phyloP scores from a whole-genome alignment of 2,329 filamentous ascomycete genomes.

The Pestalotiopsis sp. region DNA sequence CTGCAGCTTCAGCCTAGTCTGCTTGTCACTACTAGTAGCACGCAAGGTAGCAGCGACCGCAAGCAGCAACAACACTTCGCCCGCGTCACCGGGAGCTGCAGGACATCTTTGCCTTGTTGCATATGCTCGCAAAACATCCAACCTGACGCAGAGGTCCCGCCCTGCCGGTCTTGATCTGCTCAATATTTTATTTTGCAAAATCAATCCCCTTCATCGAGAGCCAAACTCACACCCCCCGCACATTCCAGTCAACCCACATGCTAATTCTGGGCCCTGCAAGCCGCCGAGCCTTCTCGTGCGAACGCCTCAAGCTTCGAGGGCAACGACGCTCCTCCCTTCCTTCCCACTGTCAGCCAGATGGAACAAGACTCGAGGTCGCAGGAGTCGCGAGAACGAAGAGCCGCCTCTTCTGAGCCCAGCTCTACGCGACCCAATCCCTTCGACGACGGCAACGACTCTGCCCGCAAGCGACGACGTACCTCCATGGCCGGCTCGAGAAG shows the following conservation, averaged over 20 bases:
- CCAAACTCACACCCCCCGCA: constrained; percentile 7
- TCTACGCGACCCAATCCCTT: constrained; percentile 67
- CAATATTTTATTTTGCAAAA: not conserved
- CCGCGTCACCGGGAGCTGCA: not conserved
- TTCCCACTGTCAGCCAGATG: constrained; percentile 50
- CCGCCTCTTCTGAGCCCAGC: constrained; percentile 63
- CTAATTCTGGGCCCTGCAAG: constrained; percentile 50
- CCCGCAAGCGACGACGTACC: constrained; percentile 64
- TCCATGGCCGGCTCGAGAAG: constrained; percentile 58
- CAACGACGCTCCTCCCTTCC: constrained; percentile 42
- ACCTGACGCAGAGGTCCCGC: not conserved
- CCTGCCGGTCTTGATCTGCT: not conserved
- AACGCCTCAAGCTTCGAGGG: constrained; percentile 47
- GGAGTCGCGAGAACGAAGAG: constrained; percentile 55
- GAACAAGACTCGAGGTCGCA: constrained; percentile 51
- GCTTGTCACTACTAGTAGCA: not conserved
- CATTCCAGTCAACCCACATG: constrained; percentile 48
- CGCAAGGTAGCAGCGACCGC: not conserved
- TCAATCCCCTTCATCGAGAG: not conserved
- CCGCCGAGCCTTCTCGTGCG: constrained; percentile 56
- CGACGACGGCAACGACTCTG: constrained; percentile 57
- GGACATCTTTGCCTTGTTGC: not conserved
- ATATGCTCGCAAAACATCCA: not conserved
- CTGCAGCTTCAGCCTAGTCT: constrained; percentile 7
- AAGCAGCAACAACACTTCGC: no score